A percentile compares a stretch with the other conserved stretches of the same genome.
Conservation (phyloP, 1,284 basidiomycete genomes). For the Trichosporon inkin region DNA sequence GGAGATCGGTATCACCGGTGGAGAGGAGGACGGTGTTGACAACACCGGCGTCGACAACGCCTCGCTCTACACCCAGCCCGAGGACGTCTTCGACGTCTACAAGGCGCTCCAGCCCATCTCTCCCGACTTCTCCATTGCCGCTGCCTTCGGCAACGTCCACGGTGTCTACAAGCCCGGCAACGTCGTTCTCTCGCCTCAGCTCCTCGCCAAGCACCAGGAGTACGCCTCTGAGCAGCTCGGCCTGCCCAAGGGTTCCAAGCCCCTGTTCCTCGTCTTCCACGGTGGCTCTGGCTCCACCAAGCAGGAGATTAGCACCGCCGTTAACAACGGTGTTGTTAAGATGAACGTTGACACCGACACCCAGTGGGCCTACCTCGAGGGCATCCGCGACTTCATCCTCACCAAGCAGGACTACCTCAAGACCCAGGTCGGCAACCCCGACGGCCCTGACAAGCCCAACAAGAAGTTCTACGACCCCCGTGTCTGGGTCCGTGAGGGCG, state of each 20-base stretch:
- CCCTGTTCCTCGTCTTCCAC: slow-evolving; percentile 99
- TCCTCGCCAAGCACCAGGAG: slow-evolving; percentile 87
- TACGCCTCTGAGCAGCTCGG: slow-evolving; percentile 70
- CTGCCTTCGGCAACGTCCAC: slow-evolving; percentile 89
- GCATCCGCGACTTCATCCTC: slow-evolving; percentile 82
- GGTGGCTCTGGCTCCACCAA: slow-evolving; percentile 97
- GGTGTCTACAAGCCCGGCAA: slow-evolving; percentile 94
- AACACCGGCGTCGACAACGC: slow-evolving; percentile 93
- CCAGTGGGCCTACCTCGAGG: slow-evolving; percentile 70
- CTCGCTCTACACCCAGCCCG: slow-evolving; percentile 93
- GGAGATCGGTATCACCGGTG: slow-evolving; percentile 99
- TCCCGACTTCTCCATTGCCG: slow-evolving; percentile 94
- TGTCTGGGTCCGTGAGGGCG: slow-evolving; percentile 97
- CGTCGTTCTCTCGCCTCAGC: slow-evolving; percentile 85
- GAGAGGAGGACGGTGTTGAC: slow-evolving; percentile 98
- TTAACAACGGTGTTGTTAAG: slow-evolving; percentile 89
- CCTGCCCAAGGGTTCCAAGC: slow-evolving; percentile 55
- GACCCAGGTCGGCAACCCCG: slow-evolving; percentile 89
- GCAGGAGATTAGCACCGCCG: slow-evolving; percentile 92
- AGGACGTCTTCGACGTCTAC: slow-evolving; percentile 93
- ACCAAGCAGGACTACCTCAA: slow-evolving; percentile 80
- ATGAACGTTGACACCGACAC: slow-evolving; percentile 89
- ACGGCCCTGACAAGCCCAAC: slow-evolving; percentile 90
- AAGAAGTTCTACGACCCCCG: slow-evolving; percentile 95
- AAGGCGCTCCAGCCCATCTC: slow-evolving; percentile 74